Conservation (phyloP, 148 eudicot species). For the Camellia granthamiana region DNA sequence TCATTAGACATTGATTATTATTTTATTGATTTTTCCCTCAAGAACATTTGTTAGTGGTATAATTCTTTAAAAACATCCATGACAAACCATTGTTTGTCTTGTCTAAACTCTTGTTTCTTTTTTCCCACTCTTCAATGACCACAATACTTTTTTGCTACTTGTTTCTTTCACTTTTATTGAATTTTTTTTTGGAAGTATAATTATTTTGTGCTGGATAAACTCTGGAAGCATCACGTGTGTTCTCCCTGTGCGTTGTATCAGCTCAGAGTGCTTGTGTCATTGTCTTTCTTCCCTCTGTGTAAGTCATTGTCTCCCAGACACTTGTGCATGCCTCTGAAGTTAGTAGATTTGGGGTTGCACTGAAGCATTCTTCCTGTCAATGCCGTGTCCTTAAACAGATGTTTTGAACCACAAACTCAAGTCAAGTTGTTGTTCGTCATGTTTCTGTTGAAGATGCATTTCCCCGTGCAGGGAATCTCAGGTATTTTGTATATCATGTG, state of each 20-base stretch:
- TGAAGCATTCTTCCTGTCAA: conserved; percentile 13
- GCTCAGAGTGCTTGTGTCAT: background rate
- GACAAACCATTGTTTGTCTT: background rate
- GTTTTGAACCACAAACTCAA: background rate
- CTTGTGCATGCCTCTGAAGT: conserved; percentile 9
- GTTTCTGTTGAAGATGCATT: conserved; percentile 11
- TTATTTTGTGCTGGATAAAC: background rate
- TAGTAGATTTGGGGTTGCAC: background rate
- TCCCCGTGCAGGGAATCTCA: conserved; percentile 17
- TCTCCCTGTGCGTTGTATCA: background rate
- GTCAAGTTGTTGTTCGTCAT: conserved; percentile 1
- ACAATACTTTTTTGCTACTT: background rate
- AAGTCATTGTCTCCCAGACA: background rate
- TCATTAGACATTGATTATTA: conserved; percentile 54
- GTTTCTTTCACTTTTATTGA: background rate
- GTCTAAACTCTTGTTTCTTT: background rate
- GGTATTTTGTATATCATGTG: conserved; percentile 10
- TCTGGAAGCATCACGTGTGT: background rate
- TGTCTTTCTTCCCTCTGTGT: conserved; percentile 8
- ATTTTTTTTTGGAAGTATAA: background rate
- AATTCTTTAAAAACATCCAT: background rate
- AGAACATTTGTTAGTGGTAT: conserved; percentile 17
- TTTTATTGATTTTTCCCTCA: conserved; percentile 57
- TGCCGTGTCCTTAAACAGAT: background rate
- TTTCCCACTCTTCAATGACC: background rate